phyloP scores from a whole-genome alignment of 345 rosid genomes.

The Dovyalis caffra region DNA sequence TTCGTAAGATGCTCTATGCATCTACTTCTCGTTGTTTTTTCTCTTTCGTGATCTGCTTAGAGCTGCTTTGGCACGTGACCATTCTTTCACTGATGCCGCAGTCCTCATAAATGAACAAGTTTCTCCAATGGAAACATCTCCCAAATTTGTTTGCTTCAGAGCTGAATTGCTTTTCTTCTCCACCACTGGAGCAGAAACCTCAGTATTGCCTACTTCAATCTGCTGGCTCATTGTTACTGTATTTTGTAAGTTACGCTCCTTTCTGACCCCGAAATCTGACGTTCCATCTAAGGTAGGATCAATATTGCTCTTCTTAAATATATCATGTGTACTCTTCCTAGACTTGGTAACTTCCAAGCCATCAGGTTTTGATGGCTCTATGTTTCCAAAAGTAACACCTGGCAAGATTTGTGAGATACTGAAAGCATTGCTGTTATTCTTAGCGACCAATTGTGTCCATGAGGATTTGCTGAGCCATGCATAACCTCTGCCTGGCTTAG shows the following conservation, averaged over 20 bases:
- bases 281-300: constrained; percentile 10
- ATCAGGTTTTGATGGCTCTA: constrained; percentile 16
- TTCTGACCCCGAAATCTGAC: background rate
- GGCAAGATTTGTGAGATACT: constrained; percentile 67
- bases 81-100: constrained; percentile 66
- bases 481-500: constrained; percentile 54
- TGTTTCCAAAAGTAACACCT: constrained; percentile 27
- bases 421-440: constrained; percentile 42
- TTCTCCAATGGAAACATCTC: constrained; percentile 37
- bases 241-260: constrained; percentile 14
- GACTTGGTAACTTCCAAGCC: constrained; percentile 13
- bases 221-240: constrained; percentile 20
- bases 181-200: constrained; percentile 18
- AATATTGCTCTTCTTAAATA: constrained; percentile 8
- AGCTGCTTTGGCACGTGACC: constrained; percentile 66
- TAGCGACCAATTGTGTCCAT: constrained; percentile 77
- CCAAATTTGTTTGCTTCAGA: constrained; percentile 10
- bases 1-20: background rate
- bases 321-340: constrained; percentile 18
- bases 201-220: constrained; percentile 10
- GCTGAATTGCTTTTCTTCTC: constrained; percentile 22
- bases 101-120: constrained; percentile 75
- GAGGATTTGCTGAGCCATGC: constrained; percentile 78
- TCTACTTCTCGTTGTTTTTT: constrained; percentile 31
- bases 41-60: constrained; percentile 48